phyloP scores from a whole-genome alignment of 768 basidiomycete genomes.

The Agrocybe pediades region DNA sequence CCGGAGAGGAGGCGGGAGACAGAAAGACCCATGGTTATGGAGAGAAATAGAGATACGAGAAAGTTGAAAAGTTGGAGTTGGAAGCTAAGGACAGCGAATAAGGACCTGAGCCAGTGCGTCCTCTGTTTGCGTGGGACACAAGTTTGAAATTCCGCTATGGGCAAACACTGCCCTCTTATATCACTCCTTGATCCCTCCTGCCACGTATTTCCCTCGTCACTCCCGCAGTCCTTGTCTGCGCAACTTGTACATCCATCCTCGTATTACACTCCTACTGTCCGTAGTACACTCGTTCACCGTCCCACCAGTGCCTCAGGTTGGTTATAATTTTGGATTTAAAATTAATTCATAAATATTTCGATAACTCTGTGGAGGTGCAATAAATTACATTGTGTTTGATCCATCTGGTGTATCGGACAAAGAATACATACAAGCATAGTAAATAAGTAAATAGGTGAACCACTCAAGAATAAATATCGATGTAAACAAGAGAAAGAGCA shows the following conservation, averaged over 20 bases:
- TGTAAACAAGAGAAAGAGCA: neutral
- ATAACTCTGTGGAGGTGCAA: no score
- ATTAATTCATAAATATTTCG: no score
- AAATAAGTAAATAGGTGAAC: neutral
- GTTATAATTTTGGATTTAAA: no score
- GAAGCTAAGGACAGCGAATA: slow-evolving; percentile 25
- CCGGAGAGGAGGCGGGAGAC: slow-evolving; percentile 75
- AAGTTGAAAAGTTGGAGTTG: slow-evolving; percentile 34
- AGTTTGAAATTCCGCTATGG: slow-evolving; percentile 48
- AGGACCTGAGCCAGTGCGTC: slow-evolving; percentile 22
- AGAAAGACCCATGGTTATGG: slow-evolving; percentile 72
- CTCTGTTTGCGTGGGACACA: slow-evolving; percentile 42
- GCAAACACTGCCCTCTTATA: slow-evolving; percentile 22
- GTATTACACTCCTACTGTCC: neutral
- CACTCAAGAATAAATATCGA: neutral
- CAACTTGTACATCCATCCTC: neutral
- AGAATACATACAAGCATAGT: neutral
- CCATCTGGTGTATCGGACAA: no score
- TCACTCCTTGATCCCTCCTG: slow-evolving; percentile 8
- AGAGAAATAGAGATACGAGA: slow-evolving; percentile 30
- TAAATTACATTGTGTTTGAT: no score
- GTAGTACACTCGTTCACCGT: no score
- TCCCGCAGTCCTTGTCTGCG: slow-evolving; percentile 11
- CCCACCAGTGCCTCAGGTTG: no score
- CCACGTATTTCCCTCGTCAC: slow-evolving; percentile 23